Percentiles rank a stretch among this genome's conserved stretches.
Evolutionary conservation across 75 land plant genomes (phyloP).

Genomic region (Larix kaempferi): DNA sequence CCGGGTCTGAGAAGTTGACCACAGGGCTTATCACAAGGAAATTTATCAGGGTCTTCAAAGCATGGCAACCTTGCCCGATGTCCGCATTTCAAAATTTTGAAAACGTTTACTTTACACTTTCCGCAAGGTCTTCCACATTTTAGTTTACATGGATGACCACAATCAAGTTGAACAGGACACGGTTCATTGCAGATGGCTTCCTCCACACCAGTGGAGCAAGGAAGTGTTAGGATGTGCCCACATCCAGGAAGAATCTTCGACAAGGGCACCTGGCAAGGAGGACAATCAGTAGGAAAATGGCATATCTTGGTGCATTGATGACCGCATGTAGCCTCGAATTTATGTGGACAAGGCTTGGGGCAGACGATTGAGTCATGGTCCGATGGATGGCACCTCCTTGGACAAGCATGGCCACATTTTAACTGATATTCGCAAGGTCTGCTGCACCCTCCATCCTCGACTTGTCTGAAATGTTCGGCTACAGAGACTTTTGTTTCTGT

Average conservation of each 20-base stretch:
- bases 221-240: too few relatives aligned
- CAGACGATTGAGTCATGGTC: slow-evolving; percentile 17
- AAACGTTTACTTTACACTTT: slow-evolving; percentile 3
- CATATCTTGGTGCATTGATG: slow-evolving; percentile 14
- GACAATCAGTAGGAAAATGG: slow-evolving; percentile 11
- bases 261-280: not conserved
- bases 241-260: too few relatives aligned
- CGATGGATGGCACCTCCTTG: slow-evolving; percentile 30
- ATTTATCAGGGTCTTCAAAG: slow-evolving; percentile 12
- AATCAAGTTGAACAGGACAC: too few relatives aligned
- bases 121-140: too few relatives aligned
- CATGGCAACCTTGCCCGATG: slow-evolving; percentile 13
- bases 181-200: too few relatives aligned
- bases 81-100: slow-evolving; percentile 14
- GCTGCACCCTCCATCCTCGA: slow-evolving; percentile 26
- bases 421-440: slow-evolving; percentile 19
- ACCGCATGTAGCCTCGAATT: not conserved
- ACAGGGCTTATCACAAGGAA: slow-evolving; percentile 17
- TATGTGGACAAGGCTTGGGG: slow-evolving; percentile 11
- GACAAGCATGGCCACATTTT: slow-evolving; percentile 26
- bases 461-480: slow-evolving; percentile 12
- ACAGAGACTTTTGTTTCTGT: slow-evolving; percentile 10
- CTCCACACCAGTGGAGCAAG: too few relatives aligned
- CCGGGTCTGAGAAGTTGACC: slow-evolving; percentile 5
- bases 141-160: too few relatives aligned